These are phyloP conservation scores for Xylaria digitata DNA, from an alignment of 2,329 filamentous ascomycete genomes.

Conservation along the genomic window DNA sequence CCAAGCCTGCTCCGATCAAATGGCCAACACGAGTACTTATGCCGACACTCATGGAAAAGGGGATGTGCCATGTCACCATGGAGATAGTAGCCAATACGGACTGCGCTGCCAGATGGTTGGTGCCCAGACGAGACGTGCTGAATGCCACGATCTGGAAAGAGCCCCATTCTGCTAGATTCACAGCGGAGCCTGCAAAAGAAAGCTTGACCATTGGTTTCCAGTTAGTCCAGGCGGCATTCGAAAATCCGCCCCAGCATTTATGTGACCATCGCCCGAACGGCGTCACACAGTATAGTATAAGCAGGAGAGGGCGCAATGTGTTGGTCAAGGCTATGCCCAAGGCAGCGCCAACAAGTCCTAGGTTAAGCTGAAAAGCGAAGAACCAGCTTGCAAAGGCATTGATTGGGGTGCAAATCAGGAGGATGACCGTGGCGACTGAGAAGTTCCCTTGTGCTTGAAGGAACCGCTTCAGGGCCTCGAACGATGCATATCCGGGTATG, in stretches of 20 bases:
- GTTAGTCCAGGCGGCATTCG: conserved; percentile 49
- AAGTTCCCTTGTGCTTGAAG: conserved; percentile 67
- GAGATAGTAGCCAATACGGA: conserved; percentile 56
- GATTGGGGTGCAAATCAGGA: conserved; percentile 60
- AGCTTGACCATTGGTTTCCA: conserved; percentile 56
- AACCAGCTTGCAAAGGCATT: conserved; percentile 63
- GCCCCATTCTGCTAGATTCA: conserved; percentile 57
- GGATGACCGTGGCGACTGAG: conserved; percentile 55
- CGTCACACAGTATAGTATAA: conserved; percentile 59
- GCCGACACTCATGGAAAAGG: conserved; percentile 57
- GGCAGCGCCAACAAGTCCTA: conserved; percentile 64
- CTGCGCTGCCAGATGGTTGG: conserved; percentile 56
- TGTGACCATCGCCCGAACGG: conserved; percentile 53
- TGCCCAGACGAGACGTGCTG: conserved; percentile 58
- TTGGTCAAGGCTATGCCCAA: conserved; percentile 62
- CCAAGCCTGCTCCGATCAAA: conserved; percentile 54
- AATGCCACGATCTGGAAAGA: conserved; percentile 58
- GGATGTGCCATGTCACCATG: conserved; percentile 57
- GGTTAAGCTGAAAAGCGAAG: conserved; percentile 56
- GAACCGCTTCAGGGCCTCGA: conserved; percentile 66
- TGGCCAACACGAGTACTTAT: conserved; percentile 57
- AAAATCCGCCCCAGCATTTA: conserved; percentile 59
- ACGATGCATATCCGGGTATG: conserved; percentile 64
- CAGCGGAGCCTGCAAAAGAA: conserved; percentile 54
- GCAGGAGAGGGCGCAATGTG: conserved; percentile 59